Evolutionary conservation across 139 green algal species (phyloP).

Genomic region (Eudorina sp.): DNA sequence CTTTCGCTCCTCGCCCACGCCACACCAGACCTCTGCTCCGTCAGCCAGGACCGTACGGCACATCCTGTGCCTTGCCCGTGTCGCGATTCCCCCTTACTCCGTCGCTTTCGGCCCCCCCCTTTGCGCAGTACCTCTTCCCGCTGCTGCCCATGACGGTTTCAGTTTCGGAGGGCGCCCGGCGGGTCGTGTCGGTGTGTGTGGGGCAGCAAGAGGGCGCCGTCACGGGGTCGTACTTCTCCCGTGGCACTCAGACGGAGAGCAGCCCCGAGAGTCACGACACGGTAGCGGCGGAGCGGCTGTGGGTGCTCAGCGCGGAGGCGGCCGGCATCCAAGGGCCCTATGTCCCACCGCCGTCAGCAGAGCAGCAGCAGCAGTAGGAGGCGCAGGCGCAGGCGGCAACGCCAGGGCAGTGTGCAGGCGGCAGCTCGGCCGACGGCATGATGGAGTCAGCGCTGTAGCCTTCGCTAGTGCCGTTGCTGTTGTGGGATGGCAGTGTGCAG

Average conservation of each 20-base stretch:
- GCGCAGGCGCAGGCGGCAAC: too few relatives aligned
- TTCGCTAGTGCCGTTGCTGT: too few relatives aligned
- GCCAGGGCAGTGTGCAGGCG: too few relatives aligned
- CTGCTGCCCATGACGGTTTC: slow-evolving; percentile 18
- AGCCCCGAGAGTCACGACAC: slow-evolving; percentile 17
- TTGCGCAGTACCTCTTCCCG: slow-evolving; percentile 10
- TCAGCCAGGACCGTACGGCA: too few relatives aligned
- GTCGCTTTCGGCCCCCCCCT: background rate
- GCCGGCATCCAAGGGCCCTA: background rate
- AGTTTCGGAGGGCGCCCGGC: slow-evolving; percentile 16
- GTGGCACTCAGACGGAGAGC: background rate
- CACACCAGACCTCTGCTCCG: too few relatives aligned
- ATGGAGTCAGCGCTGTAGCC: too few relatives aligned
- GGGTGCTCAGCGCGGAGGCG: slow-evolving; percentile 19
- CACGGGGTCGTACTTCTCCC: slow-evolving; percentile 29
- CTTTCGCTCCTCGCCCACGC: too few relatives aligned
- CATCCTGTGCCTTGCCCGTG: too few relatives aligned
- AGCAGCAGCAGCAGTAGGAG: too few relatives aligned
- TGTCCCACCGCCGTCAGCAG: too few relatives aligned
- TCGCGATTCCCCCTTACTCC: background rate
- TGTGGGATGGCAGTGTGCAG: too few relatives aligned
- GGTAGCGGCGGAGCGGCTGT: slow-evolving; percentile 23
- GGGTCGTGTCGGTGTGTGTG: slow-evolving; percentile 32
- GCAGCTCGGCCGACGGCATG: too few relatives aligned
- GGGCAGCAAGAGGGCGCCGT: background rate